A percentile compares a stretch with the other conserved stretches of the same genome.
Conservation (phyloP, 2,329 filamentous ascomycete genomes). For the Colletotrichum sp. region DNA sequence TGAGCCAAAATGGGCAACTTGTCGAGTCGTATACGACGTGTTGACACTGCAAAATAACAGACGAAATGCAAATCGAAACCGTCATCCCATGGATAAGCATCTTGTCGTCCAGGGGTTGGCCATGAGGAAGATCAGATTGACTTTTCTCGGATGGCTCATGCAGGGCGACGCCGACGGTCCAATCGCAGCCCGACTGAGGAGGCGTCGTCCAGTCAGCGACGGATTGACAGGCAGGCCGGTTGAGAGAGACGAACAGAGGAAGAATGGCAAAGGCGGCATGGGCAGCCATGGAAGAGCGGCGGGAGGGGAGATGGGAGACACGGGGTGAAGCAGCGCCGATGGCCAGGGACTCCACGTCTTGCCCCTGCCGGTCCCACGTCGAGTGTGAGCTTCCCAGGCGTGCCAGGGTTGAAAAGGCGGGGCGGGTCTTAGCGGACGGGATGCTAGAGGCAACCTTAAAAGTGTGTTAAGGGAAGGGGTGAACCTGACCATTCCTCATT, state of each 20-base stretch:
- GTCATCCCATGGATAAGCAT: constrained; percentile 10
- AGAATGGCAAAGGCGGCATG: background rate
- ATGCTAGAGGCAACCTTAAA: constrained; percentile 18
- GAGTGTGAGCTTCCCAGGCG: background rate
- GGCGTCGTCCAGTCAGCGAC: background rate
- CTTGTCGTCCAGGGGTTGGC: background rate
- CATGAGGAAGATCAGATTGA: constrained; percentile 15
- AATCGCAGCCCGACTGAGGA: background rate
- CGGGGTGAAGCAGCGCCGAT: background rate
- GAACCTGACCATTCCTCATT: background rate
- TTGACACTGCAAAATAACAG: background rate
- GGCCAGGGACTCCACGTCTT: background rate
- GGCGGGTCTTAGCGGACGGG: constrained; percentile 11
- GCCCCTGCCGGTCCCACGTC: background rate
- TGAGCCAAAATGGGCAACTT: background rate
- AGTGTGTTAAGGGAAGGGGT: background rate
- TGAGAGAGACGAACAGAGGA: background rate
- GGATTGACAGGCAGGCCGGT: background rate
- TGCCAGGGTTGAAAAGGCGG: background rate
- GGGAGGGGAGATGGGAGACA: background rate
- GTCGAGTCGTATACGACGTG: background rate
- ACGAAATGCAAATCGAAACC: constrained; percentile 4
- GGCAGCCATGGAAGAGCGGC: background rate
- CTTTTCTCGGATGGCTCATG: constrained; percentile 8
- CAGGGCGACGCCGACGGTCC: background rate